phyloP scores from a whole-genome alignment of 108 stramenopile genomes.

The Cyclotella atomus region DNA sequence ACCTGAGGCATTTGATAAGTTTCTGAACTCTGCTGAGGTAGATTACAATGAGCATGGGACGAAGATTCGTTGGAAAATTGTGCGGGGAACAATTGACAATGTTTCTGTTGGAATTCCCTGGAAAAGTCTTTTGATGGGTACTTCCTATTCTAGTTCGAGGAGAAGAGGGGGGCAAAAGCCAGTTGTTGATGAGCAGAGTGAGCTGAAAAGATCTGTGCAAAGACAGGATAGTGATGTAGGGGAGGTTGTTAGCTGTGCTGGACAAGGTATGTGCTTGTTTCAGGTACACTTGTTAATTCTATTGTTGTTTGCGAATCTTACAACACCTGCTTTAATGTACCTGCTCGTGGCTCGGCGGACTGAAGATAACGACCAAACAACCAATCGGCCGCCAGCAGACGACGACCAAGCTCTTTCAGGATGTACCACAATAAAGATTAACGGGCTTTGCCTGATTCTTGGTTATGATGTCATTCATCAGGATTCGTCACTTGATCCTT shows the following conservation, averaged over 20 bases:
- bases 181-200: neutral
- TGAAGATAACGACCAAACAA: neutral
- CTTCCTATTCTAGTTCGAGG: conserved; percentile 29
- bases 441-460: conserved; percentile 27
- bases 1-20: conserved; percentile 43
- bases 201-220: neutral
- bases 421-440: conserved; percentile 29
- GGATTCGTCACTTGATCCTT: conserved; percentile 17
- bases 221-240: neutral
- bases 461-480: conserved; percentile 42
- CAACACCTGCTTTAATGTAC: neutral
- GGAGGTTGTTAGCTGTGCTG: neutral
- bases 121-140: conserved; percentile 40
- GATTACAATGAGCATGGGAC: conserved; percentile 8
- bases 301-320: too few species aligned
- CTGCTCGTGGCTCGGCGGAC: neutral
- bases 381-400: conserved; percentile 1
- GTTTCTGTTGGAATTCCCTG: conserved; percentile 40
- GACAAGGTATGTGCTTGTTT: neutral
- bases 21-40: conserved; percentile 22
- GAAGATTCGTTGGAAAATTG: conserved; percentile 45
- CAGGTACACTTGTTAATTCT: neutral
- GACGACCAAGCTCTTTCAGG: conserved; percentile 9
- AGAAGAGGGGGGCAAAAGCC: neutral
- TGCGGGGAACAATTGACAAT: conserved; percentile 33